phyloP scores from a whole-genome alignment of 345 rosid genomes.

The Cochlearia excelsa region DNA sequence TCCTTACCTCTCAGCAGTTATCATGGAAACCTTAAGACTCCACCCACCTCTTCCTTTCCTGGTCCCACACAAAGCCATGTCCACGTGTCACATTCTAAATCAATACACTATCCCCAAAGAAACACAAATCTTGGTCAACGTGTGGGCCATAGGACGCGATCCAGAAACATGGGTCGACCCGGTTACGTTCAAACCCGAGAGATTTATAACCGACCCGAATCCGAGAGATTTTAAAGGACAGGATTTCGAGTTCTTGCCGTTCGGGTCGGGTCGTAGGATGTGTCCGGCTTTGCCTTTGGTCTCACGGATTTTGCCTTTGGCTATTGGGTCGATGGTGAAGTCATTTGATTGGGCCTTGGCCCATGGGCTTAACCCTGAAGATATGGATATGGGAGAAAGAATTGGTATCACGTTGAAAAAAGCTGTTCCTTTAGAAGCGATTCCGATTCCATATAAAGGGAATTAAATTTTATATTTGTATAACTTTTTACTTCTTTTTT shows the following conservation, averaged over 20 bases:
- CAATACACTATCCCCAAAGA: conserved; percentile 57
- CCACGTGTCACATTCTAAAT: conserved; percentile 48
- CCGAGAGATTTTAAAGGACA: conserved; percentile 57
- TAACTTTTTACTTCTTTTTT: background rate
- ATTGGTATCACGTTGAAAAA: conserved; percentile 69
- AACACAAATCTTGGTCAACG: conserved; percentile 72
- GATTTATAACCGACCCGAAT: conserved; percentile 47
- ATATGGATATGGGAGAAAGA: conserved; percentile 64
- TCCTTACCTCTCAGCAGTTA: conserved; percentile 62
- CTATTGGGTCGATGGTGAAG: conserved; percentile 57
- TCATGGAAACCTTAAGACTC: conserved; percentile 70
- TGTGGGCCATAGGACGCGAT: conserved; percentile 66
- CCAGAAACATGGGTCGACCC: conserved; percentile 62
- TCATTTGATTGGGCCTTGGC: conserved; percentile 63
- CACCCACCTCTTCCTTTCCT: conserved; percentile 81
- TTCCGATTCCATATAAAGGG: conserved; percentile 44
- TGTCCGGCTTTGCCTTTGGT: conserved; percentile 77
- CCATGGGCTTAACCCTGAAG: conserved; percentile 41
- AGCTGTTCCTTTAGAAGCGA: conserved; percentile 53
- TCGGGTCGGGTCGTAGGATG: conserved; percentile 84
- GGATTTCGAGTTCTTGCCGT: conserved; percentile 66
- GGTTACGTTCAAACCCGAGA: conserved; percentile 56
- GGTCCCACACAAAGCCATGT: conserved; percentile 81
- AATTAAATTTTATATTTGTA: background rate
- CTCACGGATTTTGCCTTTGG: conserved; percentile 58